These are phyloP conservation scores for Russula sp. DNA, from an alignment of 768 basidiomycete genomes.

Conservation along the genomic window DNA sequence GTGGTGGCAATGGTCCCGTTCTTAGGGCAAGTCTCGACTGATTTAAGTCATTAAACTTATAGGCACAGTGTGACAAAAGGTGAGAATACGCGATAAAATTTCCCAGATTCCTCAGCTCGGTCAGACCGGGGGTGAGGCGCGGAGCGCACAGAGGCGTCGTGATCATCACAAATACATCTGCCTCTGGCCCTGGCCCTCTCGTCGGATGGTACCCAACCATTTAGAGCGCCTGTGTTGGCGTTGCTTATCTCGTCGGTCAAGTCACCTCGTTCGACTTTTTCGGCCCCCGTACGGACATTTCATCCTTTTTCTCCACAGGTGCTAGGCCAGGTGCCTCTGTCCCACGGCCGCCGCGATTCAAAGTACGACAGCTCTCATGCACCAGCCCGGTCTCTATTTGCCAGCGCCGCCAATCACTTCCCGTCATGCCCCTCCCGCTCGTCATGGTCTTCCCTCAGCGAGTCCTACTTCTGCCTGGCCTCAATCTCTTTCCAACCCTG, in stretches of 20 bases:
- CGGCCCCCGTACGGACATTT: constrained; percentile 13
- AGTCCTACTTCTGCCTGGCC: constrained; percentile 4
- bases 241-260: constrained; percentile 6
- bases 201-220: constrained; percentile 3
- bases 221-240: neutral
- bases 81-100: neutral
- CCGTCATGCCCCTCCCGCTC: neutral
- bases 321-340: neutral
- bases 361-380: constrained; percentile 3
- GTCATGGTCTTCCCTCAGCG: neutral
- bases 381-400: constrained; percentile 3
- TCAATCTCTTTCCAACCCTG: constrained; percentile 13
- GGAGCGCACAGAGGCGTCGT: neutral
- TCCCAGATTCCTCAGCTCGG: neutral
- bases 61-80: neutral
- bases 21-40: neutral
- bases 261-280: neutral
- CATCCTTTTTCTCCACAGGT: constrained; percentile 1
- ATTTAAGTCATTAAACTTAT: neutral
- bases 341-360: constrained; percentile 12
- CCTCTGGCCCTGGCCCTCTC: neutral
- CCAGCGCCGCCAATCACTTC: constrained; percentile 7
- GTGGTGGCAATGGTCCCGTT: neutral
- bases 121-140: neutral
- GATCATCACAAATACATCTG: constrained; percentile 10